Base-by-base conservation (phyloP, 345 rosid genomes). In the Xanthoceras sorbifolium region DNA sequence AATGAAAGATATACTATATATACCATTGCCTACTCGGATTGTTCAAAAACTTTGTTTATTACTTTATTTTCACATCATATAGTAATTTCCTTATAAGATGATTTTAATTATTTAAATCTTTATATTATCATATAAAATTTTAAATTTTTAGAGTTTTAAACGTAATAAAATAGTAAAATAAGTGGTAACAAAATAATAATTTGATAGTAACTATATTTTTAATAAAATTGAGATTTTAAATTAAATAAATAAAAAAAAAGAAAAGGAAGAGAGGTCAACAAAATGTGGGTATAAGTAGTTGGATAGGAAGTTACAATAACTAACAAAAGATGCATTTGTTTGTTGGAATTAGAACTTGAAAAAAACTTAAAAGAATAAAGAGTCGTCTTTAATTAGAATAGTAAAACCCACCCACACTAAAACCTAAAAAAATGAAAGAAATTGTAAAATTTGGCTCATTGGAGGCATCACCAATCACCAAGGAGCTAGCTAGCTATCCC, bases 381-480 rank as follows among this genome's bases (percentile, higher is more conserved):
- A 63, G n/a, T 29, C 40, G 20, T 17, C 67, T 15, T 29, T 38
- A 63, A 63, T 31, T 12, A n/a, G 60, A 54, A n/a, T n/a, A n/a
- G 25, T 1, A 20, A 71, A 22, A 9, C 28, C 9, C 14, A 12
- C 5, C 4, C 7, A 26, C 29, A 34, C 50, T 2, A 1, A 55
- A 71, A 55, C 23, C 20, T 10, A n/a, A 10, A 44, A 10, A 44
- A 4, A 2, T 9, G 9, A 36, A 40, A 76, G 61, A 17, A 15
- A 48, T 65, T 38, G 77, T n/a, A 38, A 61, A 23, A 25, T 61
- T 67, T 62, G 79, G 73, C 64, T 71, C 65, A 17, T 52, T 71
- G 57, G 78, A 63, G 69, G 66, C 36, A 76, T 72, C 78, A 69
- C 77, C 62, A 23, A 65, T 42, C 46, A 10, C n/a, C n/a, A n/a